Evolutionary conservation across 805 yeast genomes (phyloP).

Genomic region (Candida hungchunana): DNA sequence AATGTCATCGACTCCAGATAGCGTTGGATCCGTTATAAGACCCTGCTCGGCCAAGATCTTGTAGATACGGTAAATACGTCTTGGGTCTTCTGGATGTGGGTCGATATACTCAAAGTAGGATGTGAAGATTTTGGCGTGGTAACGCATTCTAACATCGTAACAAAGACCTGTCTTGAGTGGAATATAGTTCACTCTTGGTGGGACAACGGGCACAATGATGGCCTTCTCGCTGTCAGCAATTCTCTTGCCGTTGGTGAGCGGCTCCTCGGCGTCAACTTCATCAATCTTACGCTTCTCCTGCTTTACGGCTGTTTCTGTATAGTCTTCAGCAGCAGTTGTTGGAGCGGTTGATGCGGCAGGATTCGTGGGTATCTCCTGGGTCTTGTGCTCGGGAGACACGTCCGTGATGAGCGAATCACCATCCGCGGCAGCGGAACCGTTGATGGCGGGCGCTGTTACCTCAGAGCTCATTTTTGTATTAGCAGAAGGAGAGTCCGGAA

Average conservation of each 20-base stretch:
- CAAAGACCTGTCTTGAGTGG: conserved; percentile 89
- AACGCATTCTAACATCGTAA: conserved; percentile 95
- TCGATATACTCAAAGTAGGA: conserved; percentile 91
- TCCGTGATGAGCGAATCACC: conserved; percentile 14
- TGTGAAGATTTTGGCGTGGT: conserved; percentile 91
- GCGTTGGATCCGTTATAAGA: conserved; percentile 73
- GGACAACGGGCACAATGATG: conserved; percentile 51
- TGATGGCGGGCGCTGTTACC: too few relatives aligned
- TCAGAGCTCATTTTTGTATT: too few relatives aligned
- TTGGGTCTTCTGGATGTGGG: conserved; percentile 98
- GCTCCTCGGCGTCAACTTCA: conserved; percentile 15
- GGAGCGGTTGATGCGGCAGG: conserved; percentile 7
- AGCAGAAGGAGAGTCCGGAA: too few relatives aligned
- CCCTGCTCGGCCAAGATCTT: conserved; percentile 94
- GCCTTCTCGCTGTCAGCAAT: conserved; percentile 30
- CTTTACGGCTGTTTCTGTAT: conserved; percentile 1
- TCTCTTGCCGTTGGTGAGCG: background rate
- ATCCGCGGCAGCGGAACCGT: conserved; percentile 5
- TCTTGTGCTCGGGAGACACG: too few relatives aligned
- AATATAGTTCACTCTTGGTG: conserved; percentile 65
- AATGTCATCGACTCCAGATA: conserved; percentile 59
- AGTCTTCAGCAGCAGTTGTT: background rate
- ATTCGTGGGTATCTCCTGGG: background rate
- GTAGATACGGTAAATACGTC: conserved; percentile 91
- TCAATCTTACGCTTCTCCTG: conserved; percentile 23